Conservation (phyloP, 805 yeast species). For the Maudiozyma turicensis region DNA sequence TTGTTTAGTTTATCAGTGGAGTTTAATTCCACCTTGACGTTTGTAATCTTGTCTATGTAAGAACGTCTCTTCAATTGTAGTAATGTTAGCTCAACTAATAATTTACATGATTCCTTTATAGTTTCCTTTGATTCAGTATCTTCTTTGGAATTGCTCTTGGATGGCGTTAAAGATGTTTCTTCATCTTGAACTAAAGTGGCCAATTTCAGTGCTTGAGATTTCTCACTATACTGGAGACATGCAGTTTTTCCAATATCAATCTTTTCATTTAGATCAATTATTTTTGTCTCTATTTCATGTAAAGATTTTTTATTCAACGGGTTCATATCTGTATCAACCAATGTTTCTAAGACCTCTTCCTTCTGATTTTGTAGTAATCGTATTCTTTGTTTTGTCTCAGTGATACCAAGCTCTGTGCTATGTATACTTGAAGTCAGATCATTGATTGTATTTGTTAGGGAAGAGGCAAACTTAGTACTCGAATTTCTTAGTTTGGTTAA, state of each 20-base stretch:
- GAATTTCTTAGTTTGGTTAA: background rate
- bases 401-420: background rate
- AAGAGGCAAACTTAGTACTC: background rate
- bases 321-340: background rate
- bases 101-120: constrained; percentile 7
- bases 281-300: background rate
- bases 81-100: constrained; percentile 37
- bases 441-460: background rate
- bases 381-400: background rate
- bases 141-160: background rate
- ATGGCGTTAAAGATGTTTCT: constrained; percentile 27
- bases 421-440: background rate
- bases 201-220: constrained; percentile 52
- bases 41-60: constrained; percentile 40
- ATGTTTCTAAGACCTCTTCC: background rate
- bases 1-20: constrained; percentile 54
- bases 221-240: constrained; percentile 36
- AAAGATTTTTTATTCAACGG: background rate
- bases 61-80: constrained; percentile 43
- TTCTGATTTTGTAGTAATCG: background rate
- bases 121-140: constrained; percentile 3
- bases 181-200: constrained; percentile 51
- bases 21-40: constrained; percentile 38
- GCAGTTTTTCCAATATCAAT: constrained; percentile 2
- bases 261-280: background rate